These are phyloP conservation scores for Naganishia antarctica DNA, from an alignment of 768 basidiomycete genomes.

Conservation along the genomic window DNA sequence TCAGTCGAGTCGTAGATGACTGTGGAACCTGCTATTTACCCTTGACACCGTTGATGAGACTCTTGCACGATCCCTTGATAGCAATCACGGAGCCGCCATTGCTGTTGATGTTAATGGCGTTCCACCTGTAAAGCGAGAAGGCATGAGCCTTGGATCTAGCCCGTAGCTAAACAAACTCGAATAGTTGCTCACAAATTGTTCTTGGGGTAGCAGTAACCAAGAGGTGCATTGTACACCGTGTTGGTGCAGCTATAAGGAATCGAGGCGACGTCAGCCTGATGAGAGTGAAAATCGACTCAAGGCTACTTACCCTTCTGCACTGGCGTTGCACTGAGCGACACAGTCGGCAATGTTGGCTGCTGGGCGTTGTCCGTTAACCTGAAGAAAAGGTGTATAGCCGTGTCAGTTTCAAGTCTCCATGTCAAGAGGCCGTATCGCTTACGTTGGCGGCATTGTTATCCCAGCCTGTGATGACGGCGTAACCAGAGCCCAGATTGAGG, in stretches of 20 bases:
- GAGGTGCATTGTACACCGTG: not conserved
- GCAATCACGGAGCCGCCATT: not conserved
- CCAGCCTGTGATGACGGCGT: not conserved
- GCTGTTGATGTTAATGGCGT: not conserved
- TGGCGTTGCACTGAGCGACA: not conserved
- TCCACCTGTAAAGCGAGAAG: not conserved
- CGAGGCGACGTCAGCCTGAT: not conserved
- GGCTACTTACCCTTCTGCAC: not conserved
- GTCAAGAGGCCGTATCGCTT: not conserved
- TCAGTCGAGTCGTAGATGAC: not conserved
- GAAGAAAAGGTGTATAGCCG: no score
- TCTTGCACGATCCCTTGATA: not conserved
- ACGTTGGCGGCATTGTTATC: conserved; percentile 12
- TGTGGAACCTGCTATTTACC: not conserved
- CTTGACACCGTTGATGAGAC: not conserved
- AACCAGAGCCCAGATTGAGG: not conserved
- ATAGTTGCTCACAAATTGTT: not conserved
- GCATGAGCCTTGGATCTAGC: not conserved
- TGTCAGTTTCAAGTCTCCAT: not conserved
- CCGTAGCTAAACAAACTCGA: not conserved
- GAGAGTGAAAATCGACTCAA: not conserved
- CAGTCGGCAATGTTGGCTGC: not conserved
- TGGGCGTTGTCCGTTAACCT: not conserved
- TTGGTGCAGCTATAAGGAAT: not conserved
- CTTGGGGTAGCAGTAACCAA: conserved; percentile 10